phyloP scores from a whole-genome alignment of 2,329 filamentous ascomycete genomes.

The Xylaria polymorpha region DNA sequence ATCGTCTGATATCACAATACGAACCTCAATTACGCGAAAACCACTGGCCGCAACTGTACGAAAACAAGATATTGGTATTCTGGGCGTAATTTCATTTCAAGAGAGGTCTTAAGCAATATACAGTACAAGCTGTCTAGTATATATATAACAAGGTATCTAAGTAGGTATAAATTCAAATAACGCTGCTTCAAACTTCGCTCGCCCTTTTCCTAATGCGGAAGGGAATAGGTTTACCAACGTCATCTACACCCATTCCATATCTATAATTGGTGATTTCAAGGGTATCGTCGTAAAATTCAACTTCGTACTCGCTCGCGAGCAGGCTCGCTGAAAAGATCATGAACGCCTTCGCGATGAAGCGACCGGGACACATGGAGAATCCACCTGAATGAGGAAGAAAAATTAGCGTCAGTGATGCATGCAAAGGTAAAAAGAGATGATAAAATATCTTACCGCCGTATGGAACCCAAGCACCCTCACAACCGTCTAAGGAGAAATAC shows the following conservation, averaged over 20 bases:
- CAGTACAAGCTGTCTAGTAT: not conserved
- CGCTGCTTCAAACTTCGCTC: slow-evolving; percentile 10
- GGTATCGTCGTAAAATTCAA: slow-evolving; percentile 31
- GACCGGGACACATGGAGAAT: slow-evolving; percentile 38
- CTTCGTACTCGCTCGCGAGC: slow-evolving; percentile 33
- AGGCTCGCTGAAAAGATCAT: slow-evolving; percentile 33
- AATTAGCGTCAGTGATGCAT: slow-evolving; percentile 4
- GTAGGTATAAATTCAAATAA: slow-evolving; percentile 14
- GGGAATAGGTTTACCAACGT: slow-evolving; percentile 33
- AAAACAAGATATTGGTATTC: not conserved
- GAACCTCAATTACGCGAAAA: too few relatives aligned
- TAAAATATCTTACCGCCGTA: slow-evolving; percentile 38
- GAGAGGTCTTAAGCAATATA: not conserved
- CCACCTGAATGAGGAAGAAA: slow-evolving; percentile 25
- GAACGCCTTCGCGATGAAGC: slow-evolving; percentile 37
- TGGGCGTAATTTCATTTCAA: not conserved
- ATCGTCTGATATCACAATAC: too few relatives aligned
- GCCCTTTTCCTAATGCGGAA: slow-evolving; percentile 37
- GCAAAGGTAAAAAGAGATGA: not conserved
- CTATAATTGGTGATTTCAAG: slow-evolving; percentile 33
- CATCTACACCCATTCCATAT: slow-evolving; percentile 39
- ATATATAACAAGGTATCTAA: slow-evolving; percentile 18
- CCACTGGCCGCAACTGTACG: not conserved
- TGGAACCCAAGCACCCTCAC: slow-evolving; percentile 39
- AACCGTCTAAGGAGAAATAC: slow-evolving; percentile 38